Base-by-base conservation (phyloP, 1,139 yeast genomes). In the Arxiozyma heterogenica region DNA sequence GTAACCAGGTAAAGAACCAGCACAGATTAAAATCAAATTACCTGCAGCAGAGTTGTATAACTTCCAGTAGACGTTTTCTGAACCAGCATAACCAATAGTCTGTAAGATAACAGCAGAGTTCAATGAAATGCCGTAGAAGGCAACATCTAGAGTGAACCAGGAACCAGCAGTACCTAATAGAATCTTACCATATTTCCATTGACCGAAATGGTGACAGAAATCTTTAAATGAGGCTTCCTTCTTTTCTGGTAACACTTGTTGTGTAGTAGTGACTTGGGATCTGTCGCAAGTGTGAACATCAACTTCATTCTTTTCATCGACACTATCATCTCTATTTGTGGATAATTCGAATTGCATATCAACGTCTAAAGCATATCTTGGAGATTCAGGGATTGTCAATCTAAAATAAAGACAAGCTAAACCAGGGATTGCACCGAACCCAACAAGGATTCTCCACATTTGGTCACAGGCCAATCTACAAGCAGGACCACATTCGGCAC, bases 101-200 rank as follows among this genome's bases (percentile, higher is more conserved):
- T 84, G 82, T 73, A 94, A 85, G 63, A 87, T 87, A 57, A 79
- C 76, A 42, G 94, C 83, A 63, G 90, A 75, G 77, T 87, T 87
- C 67, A 87, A 80, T 72, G 87, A 84, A 67, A 87, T 76, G 73
- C 96, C 95, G 71, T 93, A 93, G 79, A 83, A 90, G 58, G 97
- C 96, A 70, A 93, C 88, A 78, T 93, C 98, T 73, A 91, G 81
- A 76, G 84, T 78, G 77, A 91, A 91, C 98, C 98, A 93, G 51
- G 95, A 84, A 71, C 91, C 94, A 61, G 97, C 95, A 64, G 98
- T 91, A 70, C 98, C 98, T 53, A 93, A 63, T 64, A 93, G 77
- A 57, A 84, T 81, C 75, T 85, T 86, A 73, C 87, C 84, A 72
- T 89, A 85, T 73, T 78, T 87, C 96, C 97, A 90, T 75, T 89